Base-by-base conservation (phyloP, 352 stramenopile species). In the Phytophthora vignae region DNA sequence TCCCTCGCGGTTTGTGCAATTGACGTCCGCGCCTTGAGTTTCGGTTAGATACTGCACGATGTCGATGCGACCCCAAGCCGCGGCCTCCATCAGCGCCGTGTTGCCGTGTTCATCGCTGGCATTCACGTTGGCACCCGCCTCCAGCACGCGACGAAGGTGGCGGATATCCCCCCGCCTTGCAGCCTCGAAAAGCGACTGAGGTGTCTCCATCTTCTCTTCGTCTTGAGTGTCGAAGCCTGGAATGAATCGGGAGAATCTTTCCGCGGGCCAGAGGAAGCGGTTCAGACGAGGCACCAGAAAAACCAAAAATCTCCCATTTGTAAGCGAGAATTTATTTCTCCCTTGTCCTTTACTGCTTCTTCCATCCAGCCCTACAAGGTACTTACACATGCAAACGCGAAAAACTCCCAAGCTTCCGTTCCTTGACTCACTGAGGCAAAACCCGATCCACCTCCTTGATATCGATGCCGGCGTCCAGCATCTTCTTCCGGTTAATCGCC, bases 401-500 rank as follows among this genome's bases (percentile, higher is more conserved):
- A 42, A 5, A 42, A 15, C 11, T 15, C 36, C 10, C 12, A 42
- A 42, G 36, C 11, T 42, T 42, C 36, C 36, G 11, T 0, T 42
- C 11, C 36, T 17, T 25, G 36, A 42, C 36, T 64, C 57, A 67
- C 33, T 44, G 60, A 5, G 77, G 77, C 19, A 84, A 55, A 48
- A 84, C 59, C 33, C 74, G 67, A 55, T 83, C 58, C 17, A 83
- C 74, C 15, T 84, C 71, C 7, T 55, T 62, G 21, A 38, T 50
- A 1, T 59, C 48, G 29, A 84, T 78, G 17, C 74, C 77, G 2
- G 71, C 77, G 53, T 81, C 74, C 52, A 84, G 54, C 56, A 84
- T 65, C 58, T 73, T 75, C 74, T 81, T 79, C n/a, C 77, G 67
- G 49, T 64, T 77, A 25, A 84, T 62, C 38, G 77, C 71, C 50